Conservation (phyloP, 2,329 filamentous ascomycete species). For the Lithohypha guttulata region DNA sequence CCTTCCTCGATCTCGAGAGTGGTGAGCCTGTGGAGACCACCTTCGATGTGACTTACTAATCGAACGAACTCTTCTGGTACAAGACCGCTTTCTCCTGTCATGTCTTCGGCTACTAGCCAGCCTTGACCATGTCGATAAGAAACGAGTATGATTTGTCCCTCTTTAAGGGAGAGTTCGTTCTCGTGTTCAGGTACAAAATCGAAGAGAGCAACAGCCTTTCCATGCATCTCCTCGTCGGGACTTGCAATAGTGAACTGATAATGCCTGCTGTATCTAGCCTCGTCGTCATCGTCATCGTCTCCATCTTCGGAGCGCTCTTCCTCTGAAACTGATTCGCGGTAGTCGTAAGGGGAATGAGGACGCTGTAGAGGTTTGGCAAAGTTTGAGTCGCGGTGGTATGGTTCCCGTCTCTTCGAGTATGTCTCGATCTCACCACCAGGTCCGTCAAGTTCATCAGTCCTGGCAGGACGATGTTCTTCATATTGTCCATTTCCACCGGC, state of each 20-base stretch:
- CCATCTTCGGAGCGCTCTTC: slow-evolving; percentile 44
- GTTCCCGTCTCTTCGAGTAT: slow-evolving; percentile 55
- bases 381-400: slow-evolving; percentile 44
- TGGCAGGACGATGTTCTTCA: slow-evolving; percentile 64
- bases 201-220: slow-evolving; percentile 88
- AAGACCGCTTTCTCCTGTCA: slow-evolving; percentile 83
- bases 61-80: slow-evolving; percentile 96
- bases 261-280: slow-evolving; percentile 76
- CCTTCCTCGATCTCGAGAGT: slow-evolving; percentile 39
- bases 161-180: slow-evolving; percentile 82
- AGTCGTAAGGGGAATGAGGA: slow-evolving; percentile 15
- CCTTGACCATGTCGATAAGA: slow-evolving; percentile 93
- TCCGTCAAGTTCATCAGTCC: slow-evolving; percentile 54
- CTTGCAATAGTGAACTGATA: slow-evolving; percentile 93
- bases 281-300: slow-evolving; percentile 54
- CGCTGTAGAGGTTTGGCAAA: slow-evolving; percentile 38
- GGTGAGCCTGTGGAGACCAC: slow-evolving; percentile 65
- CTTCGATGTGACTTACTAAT: slow-evolving; percentile 83
- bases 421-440: slow-evolving; percentile 72
- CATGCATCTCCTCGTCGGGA: slow-evolving; percentile 94
- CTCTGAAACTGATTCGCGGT: slow-evolving; percentile 27
- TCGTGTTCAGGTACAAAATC: slow-evolving; percentile 93
- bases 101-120: slow-evolving; percentile 94
- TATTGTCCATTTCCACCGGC: slow-evolving; percentile 55
- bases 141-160: slow-evolving; percentile 93